Evolutionary conservation across 1,139 yeast genomes (phyloP).

Genomic region (Scheffersomyces parashehatae): DNA sequence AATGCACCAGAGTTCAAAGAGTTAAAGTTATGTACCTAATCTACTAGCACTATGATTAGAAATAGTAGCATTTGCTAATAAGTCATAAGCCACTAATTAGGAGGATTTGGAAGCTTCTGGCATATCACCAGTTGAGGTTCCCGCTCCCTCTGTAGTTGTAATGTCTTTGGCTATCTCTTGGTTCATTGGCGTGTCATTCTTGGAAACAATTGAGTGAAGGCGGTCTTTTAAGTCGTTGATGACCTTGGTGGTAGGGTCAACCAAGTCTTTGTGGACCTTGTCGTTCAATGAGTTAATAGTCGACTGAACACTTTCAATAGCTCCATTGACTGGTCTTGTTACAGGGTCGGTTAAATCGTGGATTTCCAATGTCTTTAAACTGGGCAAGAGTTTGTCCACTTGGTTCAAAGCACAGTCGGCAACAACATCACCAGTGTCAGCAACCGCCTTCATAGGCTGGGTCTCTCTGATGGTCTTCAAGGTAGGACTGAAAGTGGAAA

Average conservation of each 20-base stretch:
- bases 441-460: constrained; percentile 27
- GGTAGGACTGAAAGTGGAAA: constrained; percentile 15
- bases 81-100: too few species aligned
- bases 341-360: constrained; percentile 44
- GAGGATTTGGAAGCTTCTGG: too few species aligned
- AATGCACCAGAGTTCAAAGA: neutral
- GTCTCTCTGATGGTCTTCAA: constrained; percentile 18
- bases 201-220: constrained; percentile 30
- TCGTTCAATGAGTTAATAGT: too few species aligned
- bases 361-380: constrained; percentile 38
- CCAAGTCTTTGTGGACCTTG: constrained; percentile 3
- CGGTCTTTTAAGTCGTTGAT: constrained; percentile 40
- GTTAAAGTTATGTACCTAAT: too few species aligned
- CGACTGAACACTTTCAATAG: constrained; percentile 14
- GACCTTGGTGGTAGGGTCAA: constrained; percentile 46
- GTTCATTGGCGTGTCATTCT: too few species aligned
- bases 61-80: too few species aligned
- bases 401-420: constrained; percentile 34
- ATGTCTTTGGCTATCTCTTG: too few species aligned
- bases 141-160: too few species aligned
- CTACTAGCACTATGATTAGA: too few species aligned
- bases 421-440: constrained; percentile 27
- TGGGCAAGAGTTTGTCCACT: constrained; percentile 39
- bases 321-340: constrained; percentile 39
- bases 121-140: too few species aligned